phyloP scores from a whole-genome alignment of 2,329 filamentous ascomycete genomes.

The Pseudovirgaria hyperparasitica region DNA sequence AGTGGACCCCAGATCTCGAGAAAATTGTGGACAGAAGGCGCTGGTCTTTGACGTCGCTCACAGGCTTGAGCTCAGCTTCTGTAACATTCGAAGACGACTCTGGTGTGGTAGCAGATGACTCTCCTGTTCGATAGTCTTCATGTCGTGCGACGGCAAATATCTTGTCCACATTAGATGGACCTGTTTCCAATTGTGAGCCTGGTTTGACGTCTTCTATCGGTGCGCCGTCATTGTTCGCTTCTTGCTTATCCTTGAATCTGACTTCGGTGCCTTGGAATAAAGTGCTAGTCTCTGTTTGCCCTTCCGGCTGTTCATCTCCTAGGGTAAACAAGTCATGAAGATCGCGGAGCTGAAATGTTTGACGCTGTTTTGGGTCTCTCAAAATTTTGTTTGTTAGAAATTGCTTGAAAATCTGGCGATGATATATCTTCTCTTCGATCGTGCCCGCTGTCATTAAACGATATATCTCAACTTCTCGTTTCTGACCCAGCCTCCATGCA shows the following conservation, averaged over 20 bases:
- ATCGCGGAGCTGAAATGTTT: slow-evolving; percentile 80
- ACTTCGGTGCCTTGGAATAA: slow-evolving; percentile 84
- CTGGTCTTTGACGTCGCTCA: slow-evolving; percentile 27
- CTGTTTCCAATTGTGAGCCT: slow-evolving; percentile 2
- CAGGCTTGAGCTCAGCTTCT: slow-evolving; percentile 4
- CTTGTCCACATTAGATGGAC: slow-evolving; percentile 3
- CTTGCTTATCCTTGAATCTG: slow-evolving; percentile 37
- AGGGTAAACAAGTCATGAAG: slow-evolving; percentile 85
- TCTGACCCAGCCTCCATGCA: slow-evolving; percentile 92
- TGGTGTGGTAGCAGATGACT: too few relatives aligned
- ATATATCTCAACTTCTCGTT: slow-evolving; percentile 89
- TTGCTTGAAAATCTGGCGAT: slow-evolving; percentile 97
- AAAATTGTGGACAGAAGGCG: slow-evolving; percentile 85
- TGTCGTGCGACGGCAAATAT: slow-evolving; percentile 31
- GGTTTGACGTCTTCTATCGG: slow-evolving; percentile 9
- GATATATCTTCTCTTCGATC: slow-evolving; percentile 98
- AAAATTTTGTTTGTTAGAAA: slow-evolving; percentile 95
- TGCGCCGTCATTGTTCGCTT: slow-evolving; percentile 14
- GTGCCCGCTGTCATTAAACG: slow-evolving; percentile 96
- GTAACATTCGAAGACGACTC: slow-evolving; percentile 9
- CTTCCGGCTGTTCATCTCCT: slow-evolving; percentile 48
- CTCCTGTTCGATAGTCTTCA: slow-evolving; percentile 30
- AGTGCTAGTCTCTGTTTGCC: slow-evolving; percentile 68
- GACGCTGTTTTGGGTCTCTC: slow-evolving; percentile 84
- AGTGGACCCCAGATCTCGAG: slow-evolving; percentile 71